Percentiles rank a stretch among this genome's conserved stretches.
These are phyloP conservation scores for Clitopilus hobsonii DNA, from an alignment of 768 basidiomycete species.

Conservation along the genomic window DNA sequence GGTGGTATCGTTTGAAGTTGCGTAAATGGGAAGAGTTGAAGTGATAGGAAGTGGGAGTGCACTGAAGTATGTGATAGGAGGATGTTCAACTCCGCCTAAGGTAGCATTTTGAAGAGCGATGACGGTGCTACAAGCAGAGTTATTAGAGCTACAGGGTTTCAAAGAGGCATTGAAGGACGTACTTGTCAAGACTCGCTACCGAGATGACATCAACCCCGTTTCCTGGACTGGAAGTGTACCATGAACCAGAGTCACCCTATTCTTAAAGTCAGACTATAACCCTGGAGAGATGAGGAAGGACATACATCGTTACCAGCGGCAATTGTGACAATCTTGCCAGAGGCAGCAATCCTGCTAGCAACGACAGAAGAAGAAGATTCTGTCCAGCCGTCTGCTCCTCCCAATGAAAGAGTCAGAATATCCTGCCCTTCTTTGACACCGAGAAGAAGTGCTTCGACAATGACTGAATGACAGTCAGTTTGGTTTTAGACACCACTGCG, in stretches of 20 bases:
- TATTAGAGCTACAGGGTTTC: neutral
- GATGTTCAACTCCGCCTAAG: conserved; percentile 41
- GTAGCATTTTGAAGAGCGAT: conserved; percentile 55
- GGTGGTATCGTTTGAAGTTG: conserved; percentile 51
- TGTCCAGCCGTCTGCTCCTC: conserved; percentile 62
- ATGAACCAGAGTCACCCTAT: conserved; percentile 52
- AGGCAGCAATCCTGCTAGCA: conserved; percentile 50
- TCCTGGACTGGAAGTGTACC: conserved; percentile 53
- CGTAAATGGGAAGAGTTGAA: conserved; percentile 48
- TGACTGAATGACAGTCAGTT: conserved; percentile 14
- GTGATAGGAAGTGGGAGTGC: conserved; percentile 41
- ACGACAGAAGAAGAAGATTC: conserved; percentile 49
- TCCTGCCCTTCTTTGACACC: conserved; percentile 51
- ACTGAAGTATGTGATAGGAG: conserved; percentile 51
- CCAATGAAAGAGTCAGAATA: conserved; percentile 64
- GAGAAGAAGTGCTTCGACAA: conserved; percentile 45
- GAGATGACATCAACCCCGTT: conserved; percentile 54
- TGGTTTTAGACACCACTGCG: neutral
- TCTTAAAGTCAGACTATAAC: neutral
- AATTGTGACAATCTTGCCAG: conserved; percentile 59
- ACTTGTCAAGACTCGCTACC: conserved; percentile 53
- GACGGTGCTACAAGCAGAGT: conserved; percentile 32
- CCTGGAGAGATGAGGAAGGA: neutral
- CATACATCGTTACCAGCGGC: conserved; percentile 52
- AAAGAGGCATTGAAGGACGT: conserved; percentile 4